phyloP scores from a whole-genome alignment of 2,329 filamentous ascomycete species.

The Botrytis cinerea region DNA sequence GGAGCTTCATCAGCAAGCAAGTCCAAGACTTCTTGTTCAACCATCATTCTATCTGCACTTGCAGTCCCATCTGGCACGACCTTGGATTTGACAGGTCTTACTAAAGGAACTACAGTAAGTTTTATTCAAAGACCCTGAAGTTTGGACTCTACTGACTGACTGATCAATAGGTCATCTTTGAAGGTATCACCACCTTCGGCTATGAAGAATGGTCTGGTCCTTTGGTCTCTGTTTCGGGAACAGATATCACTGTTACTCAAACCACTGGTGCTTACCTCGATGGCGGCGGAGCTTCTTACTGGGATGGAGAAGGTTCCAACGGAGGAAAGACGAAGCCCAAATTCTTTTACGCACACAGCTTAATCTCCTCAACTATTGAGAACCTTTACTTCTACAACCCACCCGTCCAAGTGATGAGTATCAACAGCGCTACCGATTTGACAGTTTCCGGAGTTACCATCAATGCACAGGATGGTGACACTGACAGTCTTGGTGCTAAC shows the following conservation, averaged over 20 bases:
- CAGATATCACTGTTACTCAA: constrained; percentile 54
- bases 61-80: constrained; percentile 59
- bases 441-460: constrained; percentile 54
- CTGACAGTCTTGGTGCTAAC: constrained; percentile 46
- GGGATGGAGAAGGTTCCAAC: constrained; percentile 60
- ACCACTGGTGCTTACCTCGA: constrained; percentile 55
- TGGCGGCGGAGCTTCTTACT: constrained; percentile 58
- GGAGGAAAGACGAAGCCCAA: constrained; percentile 63
- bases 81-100: constrained; percentile 59
- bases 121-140: not conserved
- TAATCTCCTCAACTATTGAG: constrained; percentile 52
- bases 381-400: constrained; percentile 54
- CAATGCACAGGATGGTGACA: constrained; percentile 56
- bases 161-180: constrained; percentile 53
- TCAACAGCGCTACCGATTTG: constrained; percentile 47
- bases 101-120: constrained; percentile 46
- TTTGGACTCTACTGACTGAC: not conserved
- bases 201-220: constrained; percentile 67
- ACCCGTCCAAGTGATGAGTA: constrained; percentile 48
- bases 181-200: constrained; percentile 65
- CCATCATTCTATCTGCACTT: constrained; percentile 55
- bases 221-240: constrained; percentile 61
- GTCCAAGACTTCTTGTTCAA: constrained; percentile 54
- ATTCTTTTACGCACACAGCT: constrained; percentile 57
- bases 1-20: constrained; percentile 49